Conservation (phyloP, 768 basidiomycete genomes). For the Pisolithus albus region DNA sequence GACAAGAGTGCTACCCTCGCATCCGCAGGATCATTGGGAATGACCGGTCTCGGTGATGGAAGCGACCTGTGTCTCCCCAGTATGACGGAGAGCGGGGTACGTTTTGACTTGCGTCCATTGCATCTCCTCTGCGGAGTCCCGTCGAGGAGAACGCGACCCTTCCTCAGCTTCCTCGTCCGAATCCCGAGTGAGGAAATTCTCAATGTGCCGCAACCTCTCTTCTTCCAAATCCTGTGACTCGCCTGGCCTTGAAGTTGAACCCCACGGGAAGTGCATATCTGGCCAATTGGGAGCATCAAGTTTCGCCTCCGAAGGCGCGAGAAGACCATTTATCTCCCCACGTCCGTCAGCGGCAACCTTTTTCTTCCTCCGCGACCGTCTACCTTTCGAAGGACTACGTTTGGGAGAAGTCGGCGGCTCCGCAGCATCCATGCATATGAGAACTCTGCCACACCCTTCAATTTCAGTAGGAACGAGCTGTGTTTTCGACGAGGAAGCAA, state of each 20-base stretch:
- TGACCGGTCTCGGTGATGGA: constrained; percentile 23
- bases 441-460: constrained; percentile 62
- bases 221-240: constrained; percentile 48
- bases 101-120: constrained; percentile 50
- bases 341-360: constrained; percentile 26
- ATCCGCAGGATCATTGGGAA: constrained; percentile 68
- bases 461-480: constrained; percentile 55
- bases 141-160: constrained; percentile 5
- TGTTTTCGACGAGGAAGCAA: constrained; percentile 29
- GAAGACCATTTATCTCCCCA: constrained; percentile 9
- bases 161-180: constrained; percentile 45
- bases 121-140: constrained; percentile 11
- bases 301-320: constrained; percentile 25
- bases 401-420: constrained; percentile 24
- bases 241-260: constrained; percentile 46
- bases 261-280: constrained; percentile 76
- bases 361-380: constrained; percentile 46
- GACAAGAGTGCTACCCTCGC: constrained; percentile 68
- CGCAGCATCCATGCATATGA: constrained; percentile 51
- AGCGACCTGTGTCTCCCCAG: constrained; percentile 16
- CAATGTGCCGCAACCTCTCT: constrained; percentile 59
- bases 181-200: constrained; percentile 66
- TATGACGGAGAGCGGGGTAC: constrained; percentile 46
- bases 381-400: constrained; percentile 33
- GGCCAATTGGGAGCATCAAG: constrained; percentile 66